Conservation (phyloP, 2,329 filamentous ascomycete species). For the Fusarium nodosum region DNA sequence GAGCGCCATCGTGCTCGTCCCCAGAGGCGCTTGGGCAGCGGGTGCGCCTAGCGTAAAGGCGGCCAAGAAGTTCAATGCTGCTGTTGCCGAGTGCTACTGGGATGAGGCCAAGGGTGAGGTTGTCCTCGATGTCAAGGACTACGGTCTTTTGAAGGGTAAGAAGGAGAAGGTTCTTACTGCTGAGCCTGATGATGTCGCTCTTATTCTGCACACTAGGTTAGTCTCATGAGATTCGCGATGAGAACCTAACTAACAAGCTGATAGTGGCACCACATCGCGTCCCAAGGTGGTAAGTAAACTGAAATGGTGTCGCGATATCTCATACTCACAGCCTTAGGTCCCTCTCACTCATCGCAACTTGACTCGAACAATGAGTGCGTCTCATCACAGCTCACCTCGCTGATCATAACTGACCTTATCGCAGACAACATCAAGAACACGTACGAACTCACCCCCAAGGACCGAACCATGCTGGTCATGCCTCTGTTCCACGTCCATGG, state of each 20-base stretch:
- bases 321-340: constrained; percentile 61
- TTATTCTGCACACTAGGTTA: constrained; percentile 82
- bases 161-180: constrained; percentile 61
- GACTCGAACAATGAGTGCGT: constrained; percentile 79
- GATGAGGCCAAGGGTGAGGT: constrained; percentile 74
- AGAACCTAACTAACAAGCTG: constrained; percentile 42
- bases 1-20: constrained; percentile 82
- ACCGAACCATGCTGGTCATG: constrained; percentile 90
- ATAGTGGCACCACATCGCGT: constrained; percentile 81
- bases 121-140: constrained; percentile 81
- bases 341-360: constrained; percentile 86
- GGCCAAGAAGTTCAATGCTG: constrained; percentile 82
- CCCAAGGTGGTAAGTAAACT: constrained; percentile 78
- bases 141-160: constrained; percentile 71
- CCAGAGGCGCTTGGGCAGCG: constrained; percentile 75
- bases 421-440: constrained; percentile 81
- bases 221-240: constrained; percentile 18
- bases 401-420: constrained; percentile 4
- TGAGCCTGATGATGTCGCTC: constrained; percentile 81
- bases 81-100: constrained; percentile 90
- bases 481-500: constrained; percentile 92
- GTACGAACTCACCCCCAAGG: constrained; percentile 76
- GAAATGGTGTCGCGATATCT: background rate
- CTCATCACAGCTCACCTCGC: constrained; percentile 43
- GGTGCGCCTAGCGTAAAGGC: constrained; percentile 80